Base-by-base conservation (phyloP, 257 asterid species). In the Solanum ossicruentum region DNA sequence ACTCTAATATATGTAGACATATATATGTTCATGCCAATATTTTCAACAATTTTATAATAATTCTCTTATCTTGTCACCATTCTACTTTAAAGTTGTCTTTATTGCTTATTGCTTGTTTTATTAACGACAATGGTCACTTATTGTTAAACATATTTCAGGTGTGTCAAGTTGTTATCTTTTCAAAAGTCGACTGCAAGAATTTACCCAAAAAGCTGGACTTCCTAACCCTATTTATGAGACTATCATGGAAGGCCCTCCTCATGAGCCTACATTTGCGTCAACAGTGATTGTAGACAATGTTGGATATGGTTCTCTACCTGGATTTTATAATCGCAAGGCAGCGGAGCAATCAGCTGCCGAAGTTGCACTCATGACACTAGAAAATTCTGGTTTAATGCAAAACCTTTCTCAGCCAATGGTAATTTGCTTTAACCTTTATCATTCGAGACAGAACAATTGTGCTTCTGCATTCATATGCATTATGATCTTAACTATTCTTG, bases 341-440 rank as follows among this genome's bases (percentile, higher is more conserved):
- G 98, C 99, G 2, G 99, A 96, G 88, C 99, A 96, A 86, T 96
- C 99, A n/a, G 98, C 99, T 84, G 99, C 98, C 58, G 99, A 96
- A 92, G 97, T 95, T 77, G 99, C 99, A 86, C 97, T 96, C 32
- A 20, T 91, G 83, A 91, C 91, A 86, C 92, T 96, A 18, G 87
- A 88, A 71, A 89, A 87, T 49, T 86, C 92, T 12, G 89, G 60
- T 32, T 91, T 89, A 66, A 77, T 51, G 85, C 84, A 84, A 86
- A 91, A 87, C 57, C 92, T 92, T 86, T 81, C 97, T 85, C 94
- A 88, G 88, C 98, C 95, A 61, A 95, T 95, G 97, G 99, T 96
- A 93, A 85, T 71, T 71, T n/a, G 6, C 81, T 86, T 51, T 69
- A 36, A n/a, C 41, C 73, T 55, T 52, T 65, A 51, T 11, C 54